phyloP scores from a whole-genome alignment of 1,284 basidiomycete genomes.

The Ganoderma multipileum region DNA sequence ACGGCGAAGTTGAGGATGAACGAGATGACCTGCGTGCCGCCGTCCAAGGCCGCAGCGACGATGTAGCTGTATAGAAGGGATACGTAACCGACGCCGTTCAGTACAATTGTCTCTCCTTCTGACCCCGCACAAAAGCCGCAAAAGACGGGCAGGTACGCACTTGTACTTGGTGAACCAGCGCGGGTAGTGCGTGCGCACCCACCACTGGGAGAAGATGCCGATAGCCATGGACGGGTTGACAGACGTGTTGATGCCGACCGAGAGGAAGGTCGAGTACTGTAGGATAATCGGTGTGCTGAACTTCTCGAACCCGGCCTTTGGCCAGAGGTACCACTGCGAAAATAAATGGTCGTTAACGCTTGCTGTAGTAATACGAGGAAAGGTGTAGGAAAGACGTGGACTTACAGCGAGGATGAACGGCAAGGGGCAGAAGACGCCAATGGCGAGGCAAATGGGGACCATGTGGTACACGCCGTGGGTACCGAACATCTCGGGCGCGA shows the following conservation, averaged over 20 bases:
- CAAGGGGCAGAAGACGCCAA: slow-evolving; percentile 58
- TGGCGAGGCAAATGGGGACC: slow-evolving; percentile 58
- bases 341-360: neutral
- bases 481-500: slow-evolving; percentile 59
- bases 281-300: slow-evolving; percentile 55
- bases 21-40: slow-evolving; percentile 42
- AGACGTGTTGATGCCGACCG: slow-evolving; percentile 58
- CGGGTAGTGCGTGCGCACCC: slow-evolving; percentile 50
- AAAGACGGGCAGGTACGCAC: slow-evolving; percentile 46
- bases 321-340: slow-evolving; percentile 51
- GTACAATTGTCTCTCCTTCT: too few species aligned
- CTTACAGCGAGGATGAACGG: slow-evolving; percentile 52
- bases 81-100: neutral
- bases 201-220: slow-evolving; percentile 64
- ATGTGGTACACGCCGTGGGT: slow-evolving; percentile 55
- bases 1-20: slow-evolving; percentile 44
- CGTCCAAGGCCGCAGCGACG: slow-evolving; percentile 40
- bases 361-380: neutral
- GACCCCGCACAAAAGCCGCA: neutral
- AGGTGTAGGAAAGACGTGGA: neutral
- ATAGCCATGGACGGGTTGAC: slow-evolving; percentile 50
- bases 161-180: slow-evolving; percentile 67
- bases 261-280: slow-evolving; percentile 51
- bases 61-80: slow-evolving; percentile 35
- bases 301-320: slow-evolving; percentile 52